phyloP scores from a whole-genome alignment of 305 asterid species.

The Fraxinus albicans region DNA sequence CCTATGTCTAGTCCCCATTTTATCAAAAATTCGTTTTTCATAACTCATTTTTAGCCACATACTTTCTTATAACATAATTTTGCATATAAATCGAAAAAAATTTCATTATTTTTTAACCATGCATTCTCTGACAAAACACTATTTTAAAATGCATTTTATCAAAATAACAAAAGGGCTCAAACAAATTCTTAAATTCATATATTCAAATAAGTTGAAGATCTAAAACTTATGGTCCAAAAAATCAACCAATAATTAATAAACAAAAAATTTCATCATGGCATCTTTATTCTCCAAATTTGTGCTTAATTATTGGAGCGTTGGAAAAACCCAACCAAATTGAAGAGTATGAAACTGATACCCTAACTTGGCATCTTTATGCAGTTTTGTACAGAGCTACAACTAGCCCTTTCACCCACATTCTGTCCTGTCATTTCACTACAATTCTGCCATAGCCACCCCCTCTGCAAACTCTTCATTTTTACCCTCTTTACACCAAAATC shows the following conservation, averaged over 20 bases:
- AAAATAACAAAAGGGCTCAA: no score
- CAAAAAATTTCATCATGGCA: not conserved
- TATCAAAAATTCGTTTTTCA: no score
- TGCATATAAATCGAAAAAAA: no score
- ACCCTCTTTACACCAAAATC: not conserved
- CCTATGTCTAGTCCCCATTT: no score
- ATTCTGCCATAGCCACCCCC: constrained; percentile 48
- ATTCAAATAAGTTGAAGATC: not conserved
- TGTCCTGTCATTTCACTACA: constrained; percentile 62
- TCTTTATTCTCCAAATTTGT: not conserved
- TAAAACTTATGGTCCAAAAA: not conserved
- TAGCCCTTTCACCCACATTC: constrained; percentile 10
- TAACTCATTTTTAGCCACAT: no score
- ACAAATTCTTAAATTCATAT: no score
- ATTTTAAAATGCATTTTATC: no score
- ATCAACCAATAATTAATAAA: not conserved
- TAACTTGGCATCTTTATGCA: constrained; percentile 44
- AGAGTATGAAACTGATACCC: not conserved
- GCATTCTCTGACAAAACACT: no score
- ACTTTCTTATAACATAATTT: no score
- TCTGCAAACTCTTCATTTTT: constrained; percentile 5
- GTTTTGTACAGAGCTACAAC: constrained; percentile 21
- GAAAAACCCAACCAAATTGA: not conserved
- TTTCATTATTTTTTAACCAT: no score
- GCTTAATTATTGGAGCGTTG: constrained; percentile 1